Conservation (phyloP, 2,329 filamentous ascomycete genomes). For the Hymenoscyphus albidus region DNA sequence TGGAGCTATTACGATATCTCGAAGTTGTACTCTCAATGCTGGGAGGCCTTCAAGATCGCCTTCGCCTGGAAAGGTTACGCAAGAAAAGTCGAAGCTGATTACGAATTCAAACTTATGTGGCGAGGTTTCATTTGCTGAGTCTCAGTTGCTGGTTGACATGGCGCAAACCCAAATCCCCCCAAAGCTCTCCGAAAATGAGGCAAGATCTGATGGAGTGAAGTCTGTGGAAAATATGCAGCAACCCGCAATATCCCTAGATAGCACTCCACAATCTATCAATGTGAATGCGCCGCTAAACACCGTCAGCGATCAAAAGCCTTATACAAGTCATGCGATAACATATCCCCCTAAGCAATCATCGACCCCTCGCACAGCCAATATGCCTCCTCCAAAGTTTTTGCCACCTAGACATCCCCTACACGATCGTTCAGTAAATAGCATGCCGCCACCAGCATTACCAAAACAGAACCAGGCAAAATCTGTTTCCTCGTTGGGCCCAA, state of each 20-base stretch:
- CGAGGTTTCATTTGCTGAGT: slow-evolving; percentile 10
- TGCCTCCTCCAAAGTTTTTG: neutral
- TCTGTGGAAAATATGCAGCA: neutral
- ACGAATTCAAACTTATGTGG: slow-evolving; percentile 8
- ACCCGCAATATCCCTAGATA: neutral
- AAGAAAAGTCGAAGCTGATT: neutral
- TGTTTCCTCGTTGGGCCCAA: neutral
- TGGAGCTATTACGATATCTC: neutral
- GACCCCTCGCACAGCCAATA: neutral
- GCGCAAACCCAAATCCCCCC: slow-evolving; percentile 20
- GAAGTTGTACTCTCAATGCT: neutral
- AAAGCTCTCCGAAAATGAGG: slow-evolving; percentile 17
- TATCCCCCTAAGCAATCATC: neutral
- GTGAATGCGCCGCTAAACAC: neutral
- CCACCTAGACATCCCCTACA: neutral
- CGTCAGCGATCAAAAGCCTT: neutral
- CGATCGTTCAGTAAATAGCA: slow-evolving; percentile 23
- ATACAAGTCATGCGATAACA: neutral
- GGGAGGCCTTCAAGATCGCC: neutral
- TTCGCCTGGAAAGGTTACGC: neutral
- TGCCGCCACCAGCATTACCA: neutral
- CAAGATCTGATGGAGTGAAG: slow-evolving; percentile 11
- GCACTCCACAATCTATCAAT: neutral
- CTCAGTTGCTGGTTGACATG: slow-evolving; percentile 17
- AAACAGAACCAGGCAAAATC: neutral